phyloP scores from a whole-genome alignment of 257 asterid species.

The Verbascum thapsus region DNA sequence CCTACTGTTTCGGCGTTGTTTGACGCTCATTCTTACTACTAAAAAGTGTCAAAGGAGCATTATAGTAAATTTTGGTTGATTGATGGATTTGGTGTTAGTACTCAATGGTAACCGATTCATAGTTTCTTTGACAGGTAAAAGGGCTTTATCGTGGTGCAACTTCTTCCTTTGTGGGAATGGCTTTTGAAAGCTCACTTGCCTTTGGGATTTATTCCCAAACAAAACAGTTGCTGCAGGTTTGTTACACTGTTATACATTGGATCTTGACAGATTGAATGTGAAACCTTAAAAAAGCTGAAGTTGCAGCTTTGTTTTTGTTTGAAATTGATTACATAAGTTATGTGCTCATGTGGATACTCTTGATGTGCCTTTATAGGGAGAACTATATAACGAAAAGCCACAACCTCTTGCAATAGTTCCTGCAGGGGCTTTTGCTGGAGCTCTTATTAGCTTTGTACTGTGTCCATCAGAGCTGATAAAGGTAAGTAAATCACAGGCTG shows the following conservation, averaged over 20 bases:
- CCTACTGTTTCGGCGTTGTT: conserved; percentile 2
- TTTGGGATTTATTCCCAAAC: conserved; percentile 93
- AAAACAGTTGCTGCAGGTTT: conserved; percentile 76
- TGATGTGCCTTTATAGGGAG: conserved; percentile 54
- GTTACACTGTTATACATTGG: conserved; percentile 21
- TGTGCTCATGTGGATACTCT: conserved; percentile 24
- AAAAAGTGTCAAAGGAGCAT: conserved; percentile 5
- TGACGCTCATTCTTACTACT: background rate
- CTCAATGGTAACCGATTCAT: conserved; percentile 12
- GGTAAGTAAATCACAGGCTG: conserved; percentile 49
- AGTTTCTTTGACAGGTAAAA: conserved; percentile 59
- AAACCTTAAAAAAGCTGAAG: conserved; percentile 16
- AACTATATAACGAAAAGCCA: conserved; percentile 54
- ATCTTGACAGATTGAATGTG: conserved; percentile 14
- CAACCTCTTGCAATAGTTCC: conserved; percentile 69
- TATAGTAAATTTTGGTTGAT: conserved; percentile 20
- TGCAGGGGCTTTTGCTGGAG: conserved; percentile 83
- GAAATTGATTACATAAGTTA: conserved; percentile 10
- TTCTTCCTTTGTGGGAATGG: conserved; percentile 89
- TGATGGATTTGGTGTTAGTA: conserved; percentile 21
- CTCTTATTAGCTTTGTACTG: conserved; percentile 73
- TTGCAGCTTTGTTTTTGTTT: conserved; percentile 18
- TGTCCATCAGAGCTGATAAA: conserved; percentile 92
- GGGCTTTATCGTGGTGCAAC: conserved; percentile 95
- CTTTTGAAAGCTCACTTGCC: conserved; percentile 88